Evolutionary conservation across 768 basidiomycete species (phyloP).

Genomic region (Suillus placidus): DNA sequence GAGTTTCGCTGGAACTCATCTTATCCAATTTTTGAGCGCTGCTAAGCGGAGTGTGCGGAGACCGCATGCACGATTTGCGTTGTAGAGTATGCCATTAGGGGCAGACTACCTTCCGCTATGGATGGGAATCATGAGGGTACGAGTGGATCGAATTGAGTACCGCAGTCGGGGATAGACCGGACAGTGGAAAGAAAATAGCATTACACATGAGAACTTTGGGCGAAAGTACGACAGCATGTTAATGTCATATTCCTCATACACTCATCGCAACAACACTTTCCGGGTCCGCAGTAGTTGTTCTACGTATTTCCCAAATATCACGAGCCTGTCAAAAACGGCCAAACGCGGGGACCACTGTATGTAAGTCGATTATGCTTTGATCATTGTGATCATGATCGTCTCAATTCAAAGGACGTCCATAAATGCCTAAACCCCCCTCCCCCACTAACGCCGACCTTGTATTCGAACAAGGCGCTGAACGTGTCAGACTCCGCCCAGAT

Average conservation of each 20-base stretch:
- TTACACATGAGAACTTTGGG: constrained; percentile 15
- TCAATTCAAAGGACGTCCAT: neutral
- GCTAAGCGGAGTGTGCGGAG: constrained; percentile 20
- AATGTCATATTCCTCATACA: neutral
- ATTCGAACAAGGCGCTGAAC: too few species aligned
- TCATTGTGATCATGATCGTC: neutral
- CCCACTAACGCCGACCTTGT: constrained; percentile 22
- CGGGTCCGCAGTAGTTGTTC: neutral
- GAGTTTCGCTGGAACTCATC: neutral
- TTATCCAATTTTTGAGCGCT: constrained; percentile 17
- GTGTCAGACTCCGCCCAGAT: too few species aligned
- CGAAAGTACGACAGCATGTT: constrained; percentile 13
- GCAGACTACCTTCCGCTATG: constrained; percentile 12
- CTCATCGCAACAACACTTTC: neutral
- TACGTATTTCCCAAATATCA: neutral
- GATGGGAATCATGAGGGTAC: neutral
- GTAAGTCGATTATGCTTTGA: too few species aligned
- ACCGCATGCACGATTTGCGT: constrained; percentile 11
- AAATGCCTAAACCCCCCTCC: constrained; percentile 15
- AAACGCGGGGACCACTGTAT: neutral
- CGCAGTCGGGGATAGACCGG: constrained; percentile 26
- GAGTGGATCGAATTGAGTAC: neutral
- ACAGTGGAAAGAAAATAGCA: neutral
- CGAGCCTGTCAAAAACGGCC: neutral
- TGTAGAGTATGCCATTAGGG: constrained; percentile 3